Base-by-base conservation (phyloP, 176 grass and related monocot species). In the Bonia amplexicaulis region DNA sequence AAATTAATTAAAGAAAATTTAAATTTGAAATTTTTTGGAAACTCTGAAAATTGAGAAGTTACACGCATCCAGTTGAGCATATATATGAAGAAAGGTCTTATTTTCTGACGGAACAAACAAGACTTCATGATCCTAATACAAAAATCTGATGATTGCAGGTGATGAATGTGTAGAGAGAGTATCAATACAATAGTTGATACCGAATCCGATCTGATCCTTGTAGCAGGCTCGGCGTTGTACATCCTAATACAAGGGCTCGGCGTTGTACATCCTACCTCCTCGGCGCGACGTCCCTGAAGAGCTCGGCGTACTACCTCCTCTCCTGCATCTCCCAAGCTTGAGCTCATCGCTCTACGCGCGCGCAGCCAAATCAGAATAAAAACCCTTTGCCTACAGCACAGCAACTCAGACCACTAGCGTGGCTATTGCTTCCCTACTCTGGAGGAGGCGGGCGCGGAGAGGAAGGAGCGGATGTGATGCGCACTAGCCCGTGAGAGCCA, bases 171-270 rank as follows among this genome's bases (percentile, higher is more conserved):
- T 6, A 12, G 22, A 63, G 4, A 89, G 15, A 23, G 48, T 27
- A 54, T 29, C 48, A 4, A 70, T 69, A 23, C 7, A 12, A 29
- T 29, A 35, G 53, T 12, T 77, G 11, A 29, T 90, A 98, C 93
- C 96, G 78, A 95, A 95, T 84, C 96, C 96, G 6, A 99, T 93
- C 84, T 99, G 96, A 77, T 99, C 90, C 71, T 99, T 99, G 86
- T 99, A 99, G 3, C 91, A 91, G 67, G 93, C 72, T 96, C 96
- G n/a, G 85, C 62, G 10, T 46, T 75, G 57, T 75, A 49, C n/a
- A n/a, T 90, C 85, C 64, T 87, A 72, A n/a, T n/a, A 99, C 78
- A 99, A 99, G 19, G 93, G 91, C 72, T 96, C 96, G n/a, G 85
- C 62, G 10, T 46, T 75, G 57, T 75, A 49, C n/a, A n/a, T 90